Base-by-base conservation (phyloP, 371 early-diverging fungal species). In the Mucor irregularis region DNA sequence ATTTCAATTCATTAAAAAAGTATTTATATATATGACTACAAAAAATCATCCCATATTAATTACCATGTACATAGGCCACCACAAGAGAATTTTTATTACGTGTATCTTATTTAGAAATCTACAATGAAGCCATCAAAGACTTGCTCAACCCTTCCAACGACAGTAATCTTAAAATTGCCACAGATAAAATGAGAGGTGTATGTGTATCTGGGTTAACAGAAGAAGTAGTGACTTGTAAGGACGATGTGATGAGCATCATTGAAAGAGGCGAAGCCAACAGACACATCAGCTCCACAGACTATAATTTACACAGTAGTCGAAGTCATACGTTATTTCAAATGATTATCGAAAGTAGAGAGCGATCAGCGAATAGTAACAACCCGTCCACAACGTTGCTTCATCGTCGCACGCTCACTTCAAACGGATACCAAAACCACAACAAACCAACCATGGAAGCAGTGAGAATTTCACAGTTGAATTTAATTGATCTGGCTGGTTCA, bases 401-500 rank as follows among this genome's bases (percentile, higher is more conserved):
- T 29, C 53, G 53, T 34, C 21, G 55, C 33, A 63, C 59, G 4
- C 24, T 63, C 7, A 59, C 58, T 21, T 26, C 52, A 21, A 35
- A 47, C 9, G 49, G 53, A 2, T 59, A 58, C 29, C 22, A 25
- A 49, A 44, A 48, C 49, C 58, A 34, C 55, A 58, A 28, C n/a
- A n/a, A n/a, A n/a, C n/a, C n/a, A n/a, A n/a, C n/a, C n/a, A n/a
- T n/a, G n/a, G 67, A 54, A 17, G 42, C 54, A 13, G 91, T 93
- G 0, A 89, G 80, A 11, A 77, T 88, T 8, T 90, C 90, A 1
- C 85, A 84, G 29, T 62, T 89, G 77, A 93, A 90, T 64, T 74
- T 98, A 45, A 93, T 96, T 61, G 99, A 98, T 75, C 69, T 98
- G 50, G 97, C 99, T n/a, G 99, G 99, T n/a, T 93, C 94, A 10